Evolutionary conservation across 179 eudicot genomes (phyloP).

Genomic region (Nepenthes alata): DNA sequence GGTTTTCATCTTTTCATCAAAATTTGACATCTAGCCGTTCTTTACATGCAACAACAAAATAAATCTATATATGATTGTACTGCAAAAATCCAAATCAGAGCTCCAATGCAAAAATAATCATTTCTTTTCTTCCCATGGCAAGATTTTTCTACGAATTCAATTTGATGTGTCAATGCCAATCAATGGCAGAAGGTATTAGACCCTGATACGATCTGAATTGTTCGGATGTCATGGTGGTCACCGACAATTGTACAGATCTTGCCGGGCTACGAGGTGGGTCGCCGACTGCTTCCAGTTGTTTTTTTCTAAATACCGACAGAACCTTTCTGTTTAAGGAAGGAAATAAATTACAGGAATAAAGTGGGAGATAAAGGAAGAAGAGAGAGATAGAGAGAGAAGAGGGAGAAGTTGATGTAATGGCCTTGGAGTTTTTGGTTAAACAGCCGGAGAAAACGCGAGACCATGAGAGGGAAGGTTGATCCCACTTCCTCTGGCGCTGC

Average conservation of each 20-base stretch:
- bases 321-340: background rate
- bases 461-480: constrained; percentile 1
- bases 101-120: background rate
- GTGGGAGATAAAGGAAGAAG: background rate
- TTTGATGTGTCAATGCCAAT: constrained; percentile 2
- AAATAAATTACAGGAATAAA: background rate
- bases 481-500: too few relatives aligned
- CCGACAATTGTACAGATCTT: constrained; percentile 5
- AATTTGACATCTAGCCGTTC: constrained; percentile 6
- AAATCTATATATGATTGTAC: too few relatives aligned
- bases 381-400: background rate
- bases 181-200: background rate
- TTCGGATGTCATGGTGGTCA: constrained; percentile 5
- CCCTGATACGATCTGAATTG: constrained; percentile 14
- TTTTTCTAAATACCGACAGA: background rate
- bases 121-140: background rate
- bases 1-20: constrained; percentile 19
- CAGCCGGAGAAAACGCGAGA: constrained; percentile 17
- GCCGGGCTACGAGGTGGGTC: constrained; percentile 3
- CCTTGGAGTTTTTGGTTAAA: constrained; percentile 7
- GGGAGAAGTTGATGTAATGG: background rate
- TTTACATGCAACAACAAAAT: background rate
- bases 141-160: background rate
- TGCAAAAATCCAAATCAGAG: background rate
- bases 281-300: constrained; percentile 4